Evolutionary conservation across 2,329 filamentous ascomycete species (phyloP).

Genomic region (Alternaria triticimaculans): DNA sequence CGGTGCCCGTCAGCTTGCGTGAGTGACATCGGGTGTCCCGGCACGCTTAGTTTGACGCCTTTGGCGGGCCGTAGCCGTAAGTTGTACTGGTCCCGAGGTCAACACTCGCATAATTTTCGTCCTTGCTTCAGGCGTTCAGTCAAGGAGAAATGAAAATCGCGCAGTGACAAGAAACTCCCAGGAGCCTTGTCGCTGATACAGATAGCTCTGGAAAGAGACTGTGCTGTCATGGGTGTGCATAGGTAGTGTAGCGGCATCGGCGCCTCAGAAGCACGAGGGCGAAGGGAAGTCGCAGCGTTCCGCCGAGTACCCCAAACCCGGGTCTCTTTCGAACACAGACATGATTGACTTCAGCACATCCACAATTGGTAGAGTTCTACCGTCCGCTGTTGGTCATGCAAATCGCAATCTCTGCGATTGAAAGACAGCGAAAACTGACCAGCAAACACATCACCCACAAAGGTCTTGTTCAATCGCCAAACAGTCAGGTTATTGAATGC

Average conservation of each 20-base stretch:
- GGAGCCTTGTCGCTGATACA: background rate
- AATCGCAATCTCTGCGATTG: background rate
- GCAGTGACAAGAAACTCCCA: background rate
- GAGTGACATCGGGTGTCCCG: constrained; percentile 1
- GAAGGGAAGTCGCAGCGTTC: background rate
- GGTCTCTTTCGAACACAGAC: background rate
- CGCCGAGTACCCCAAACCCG: background rate
- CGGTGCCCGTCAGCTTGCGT: background rate
- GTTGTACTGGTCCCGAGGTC: background rate
- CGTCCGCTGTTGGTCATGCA: background rate
- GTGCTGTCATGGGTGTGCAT: background rate
- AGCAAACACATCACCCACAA: background rate
- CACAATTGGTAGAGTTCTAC: background rate
- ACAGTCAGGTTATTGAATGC: background rate
- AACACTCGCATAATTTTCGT: background rate
- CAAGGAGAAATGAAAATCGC: background rate
- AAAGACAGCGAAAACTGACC: background rate
- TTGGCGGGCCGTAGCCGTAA: constrained; percentile 4
- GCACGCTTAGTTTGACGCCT: background rate
- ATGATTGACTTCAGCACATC: background rate
- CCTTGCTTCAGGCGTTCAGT: background rate
- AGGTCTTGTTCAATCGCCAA: background rate
- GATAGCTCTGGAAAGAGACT: background rate
- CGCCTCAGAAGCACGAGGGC: background rate
- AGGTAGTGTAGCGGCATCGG: background rate